These are phyloP conservation scores for Inga leiocalycina DNA, from an alignment of 306 rosid species.

Conservation along the genomic window DNA sequence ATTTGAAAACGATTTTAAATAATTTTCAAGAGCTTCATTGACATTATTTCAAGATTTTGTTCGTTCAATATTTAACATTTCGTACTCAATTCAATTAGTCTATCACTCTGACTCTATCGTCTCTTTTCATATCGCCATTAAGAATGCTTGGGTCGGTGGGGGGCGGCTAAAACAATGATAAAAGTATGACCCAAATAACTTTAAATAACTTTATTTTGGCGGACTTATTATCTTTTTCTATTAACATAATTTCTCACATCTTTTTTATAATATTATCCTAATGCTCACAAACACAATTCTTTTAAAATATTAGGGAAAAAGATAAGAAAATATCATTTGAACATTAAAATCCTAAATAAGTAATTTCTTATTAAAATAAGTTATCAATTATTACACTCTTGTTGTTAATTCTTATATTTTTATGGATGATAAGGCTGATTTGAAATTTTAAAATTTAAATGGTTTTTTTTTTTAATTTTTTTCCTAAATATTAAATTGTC, in stretches of 20 bases:
- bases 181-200: background rate
- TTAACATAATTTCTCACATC: too few relatives aligned
- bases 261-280: background rate
- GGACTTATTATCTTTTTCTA: background rate
- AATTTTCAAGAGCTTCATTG: background rate
- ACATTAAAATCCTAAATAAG: too few relatives aligned
- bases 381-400: too few relatives aligned
- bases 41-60: background rate
- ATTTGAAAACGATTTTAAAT: too few relatives aligned
- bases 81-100: background rate
- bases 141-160: conserved; percentile 45
- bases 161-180: background rate
- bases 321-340: too few relatives aligned
- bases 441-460: too few relatives aligned
- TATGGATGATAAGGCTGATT: too few relatives aligned
- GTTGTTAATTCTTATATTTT: fast-evolving
- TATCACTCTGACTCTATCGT: background rate
- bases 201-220: background rate
- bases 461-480: too few relatives aligned
- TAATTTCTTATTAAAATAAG: too few relatives aligned
- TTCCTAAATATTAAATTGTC: background rate
- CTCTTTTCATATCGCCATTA: conserved; percentile 1
- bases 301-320: too few relatives aligned
- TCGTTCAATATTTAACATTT: background rate
- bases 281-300: too few relatives aligned